Evolutionary conservation across 345 rosid species (phyloP), one percentile per base, ranked within the genome.

Genomic region (Acer negundo): DNA sequence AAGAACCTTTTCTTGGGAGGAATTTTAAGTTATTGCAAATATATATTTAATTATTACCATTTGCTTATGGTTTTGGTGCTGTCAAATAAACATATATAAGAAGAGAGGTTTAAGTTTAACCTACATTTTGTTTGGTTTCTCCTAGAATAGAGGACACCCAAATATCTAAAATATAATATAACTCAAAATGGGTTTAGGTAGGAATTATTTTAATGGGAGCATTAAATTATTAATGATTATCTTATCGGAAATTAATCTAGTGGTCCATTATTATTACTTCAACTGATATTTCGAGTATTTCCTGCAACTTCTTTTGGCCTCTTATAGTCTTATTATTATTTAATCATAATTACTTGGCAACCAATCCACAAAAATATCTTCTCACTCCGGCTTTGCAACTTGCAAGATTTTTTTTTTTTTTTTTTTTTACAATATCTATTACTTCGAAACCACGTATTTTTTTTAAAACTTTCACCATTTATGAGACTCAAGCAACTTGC

Each of bases 131-230:
- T 55, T 71, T 55, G 64, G n/a, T 56, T 59, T 62, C 67, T 26
- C 24, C 49, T 35, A 19, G 28, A 35, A 56, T 19, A 31, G 44
- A 17, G 47, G 40, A 19, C 19, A 13, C 7, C 6, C 15, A 2
- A 24, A 62, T 17, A 56, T 5, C n/a, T 7, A 56, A 2, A 49
- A 49, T 49, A 56, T 15, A 7, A 1, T 47, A 15, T 49, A 23
- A 71, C 20, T n/a, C 31, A 19, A 19, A 56, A 55, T 71, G 75
- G 65, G 75, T 19, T 31, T 71, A 28, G 75, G 75, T 71, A 46
- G 8, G 73, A 16, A 3, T 63, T 63, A 63, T 70, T 23, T 49
- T 19, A 24, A 24, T 70, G 23, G 42, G 19, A 35, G 64, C 47
- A 35, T 31, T 59, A 19, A 59, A 6, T 16, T 56, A n/a, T 56